Evolutionary conservation across 2,329 filamentous ascomycete genomes (phyloP).

Genomic region (Sarocladiaceae sp.): DNA sequence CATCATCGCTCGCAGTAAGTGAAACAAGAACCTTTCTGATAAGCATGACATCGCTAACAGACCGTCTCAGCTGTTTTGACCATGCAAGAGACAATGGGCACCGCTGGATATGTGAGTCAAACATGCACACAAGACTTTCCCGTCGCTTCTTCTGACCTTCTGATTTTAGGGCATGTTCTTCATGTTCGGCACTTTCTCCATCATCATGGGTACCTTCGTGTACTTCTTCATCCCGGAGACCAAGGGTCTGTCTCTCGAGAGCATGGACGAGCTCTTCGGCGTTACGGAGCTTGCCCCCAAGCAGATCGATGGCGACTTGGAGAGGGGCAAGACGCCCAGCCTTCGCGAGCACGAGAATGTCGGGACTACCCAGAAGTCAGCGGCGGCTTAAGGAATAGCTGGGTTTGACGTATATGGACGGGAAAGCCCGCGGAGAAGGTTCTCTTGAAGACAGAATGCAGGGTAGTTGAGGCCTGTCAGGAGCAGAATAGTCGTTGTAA

Average conservation of each 20-base stretch:
- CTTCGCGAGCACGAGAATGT: constrained; percentile 25
- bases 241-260: constrained; percentile 60
- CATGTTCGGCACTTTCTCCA: constrained; percentile 63
- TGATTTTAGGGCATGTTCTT: constrained; percentile 55
- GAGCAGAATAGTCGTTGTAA: too few relatives aligned
- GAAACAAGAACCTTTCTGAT: background rate
- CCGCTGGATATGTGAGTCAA: constrained; percentile 33
- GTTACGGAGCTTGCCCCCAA: constrained; percentile 40
- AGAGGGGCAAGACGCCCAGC: constrained; percentile 27
- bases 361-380: background rate
- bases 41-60: background rate
- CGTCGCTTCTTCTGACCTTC: background rate
- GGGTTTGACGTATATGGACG: background rate
- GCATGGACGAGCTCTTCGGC: constrained; percentile 64
- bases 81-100: constrained; percentile 56
- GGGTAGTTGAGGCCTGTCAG: too few relatives aligned
- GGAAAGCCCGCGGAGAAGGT: too few relatives aligned
- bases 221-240: constrained; percentile 69
- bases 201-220: constrained; percentile 61
- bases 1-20: constrained; percentile 56
- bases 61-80: constrained; percentile 47
- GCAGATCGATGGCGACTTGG: constrained; percentile 22
- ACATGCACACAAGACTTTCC: background rate
- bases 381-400: background rate
- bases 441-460: too few relatives aligned